Base-by-base conservation (phyloP, 305 asterid species). In the Nicotiana rustica region DNA sequence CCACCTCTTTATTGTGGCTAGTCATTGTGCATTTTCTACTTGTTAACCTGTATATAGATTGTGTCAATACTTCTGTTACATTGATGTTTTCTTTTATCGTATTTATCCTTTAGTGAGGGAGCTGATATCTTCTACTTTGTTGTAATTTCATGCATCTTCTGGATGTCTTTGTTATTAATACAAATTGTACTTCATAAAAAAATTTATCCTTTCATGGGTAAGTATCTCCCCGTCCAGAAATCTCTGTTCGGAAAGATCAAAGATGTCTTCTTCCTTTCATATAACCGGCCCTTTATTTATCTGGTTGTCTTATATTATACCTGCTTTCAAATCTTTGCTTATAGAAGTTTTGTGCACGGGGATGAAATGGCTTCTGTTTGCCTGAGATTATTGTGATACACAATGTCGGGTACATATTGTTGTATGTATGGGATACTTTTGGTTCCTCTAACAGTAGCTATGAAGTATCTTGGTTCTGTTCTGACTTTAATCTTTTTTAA, bases 401-500 rank as follows among this genome's bases (percentile, higher is more conserved):
- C 60, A 71, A 19, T 35, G 47, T 29, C 47, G 60, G 35, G 60
- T 70, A 12, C 12, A 6, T 70, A 17, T 70, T 19, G 19, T 44
- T 29, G 13, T 35, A 41, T 70, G 55, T 19, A 36, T 70, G 2
- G 36, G 78, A 44, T 44, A 10, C 47, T 71, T 71, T 71, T 44
- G 19, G 17, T 12, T 41, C 59, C 60, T 41, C 78, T 44, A 12
- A 41, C 19, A 18, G 78, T 44, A 44, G 78, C 18, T 12, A 18
- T 44, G 78, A 12, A 44, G 47, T 44, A 17, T n/a, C 18, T 35
- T 55, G 67, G 31, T 60, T 60, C 36, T 18, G 38, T 59, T 79
- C 56, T 79, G 82, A 60, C 21, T 67, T 62, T 8, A 6, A 35
- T 36, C 15, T 62, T 61, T 78, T 6, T 80, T 60, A 57, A 88